These are phyloP conservation scores for Dothideomycetes sp. DNA, from an alignment of 2,329 filamentous ascomycete species.

Conservation along the genomic window DNA sequence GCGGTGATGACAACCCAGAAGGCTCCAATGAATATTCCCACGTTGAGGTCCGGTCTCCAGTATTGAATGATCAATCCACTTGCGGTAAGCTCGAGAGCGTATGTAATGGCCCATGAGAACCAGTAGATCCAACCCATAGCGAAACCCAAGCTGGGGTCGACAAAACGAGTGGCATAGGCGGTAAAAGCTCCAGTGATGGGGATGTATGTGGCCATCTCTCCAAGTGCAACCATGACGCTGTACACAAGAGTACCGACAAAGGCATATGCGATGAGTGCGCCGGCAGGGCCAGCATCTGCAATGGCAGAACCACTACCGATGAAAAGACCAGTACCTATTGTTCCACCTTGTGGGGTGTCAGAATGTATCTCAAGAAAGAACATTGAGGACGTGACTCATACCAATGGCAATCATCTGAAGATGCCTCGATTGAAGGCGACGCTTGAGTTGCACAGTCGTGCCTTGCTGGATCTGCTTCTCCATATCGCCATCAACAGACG, in stretches of 20 bases:
- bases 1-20: slow-evolving; percentile 28
- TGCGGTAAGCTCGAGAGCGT: slow-evolving; percentile 27
- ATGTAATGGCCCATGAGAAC: slow-evolving; percentile 32
- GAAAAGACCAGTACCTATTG: slow-evolving; percentile 27
- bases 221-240: slow-evolving; percentile 36
- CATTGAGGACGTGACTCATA: neutral
- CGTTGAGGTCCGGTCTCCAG: slow-evolving; percentile 29
- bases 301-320: slow-evolving; percentile 28
- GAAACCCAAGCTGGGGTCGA: slow-evolving; percentile 35
- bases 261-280: slow-evolving; percentile 32
- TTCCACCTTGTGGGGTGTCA: slow-evolving; percentile 12
- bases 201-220: slow-evolving; percentile 52
- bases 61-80: slow-evolving; percentile 28
- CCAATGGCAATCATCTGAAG: slow-evolving; percentile 28
- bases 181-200: slow-evolving; percentile 45
- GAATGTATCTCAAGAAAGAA: neutral
- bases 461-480: slow-evolving; percentile 9
- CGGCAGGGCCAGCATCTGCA: slow-evolving; percentile 28
- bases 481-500: slow-evolving; percentile 3
- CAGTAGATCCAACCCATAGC: slow-evolving; percentile 37
- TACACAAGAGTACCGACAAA: slow-evolving; percentile 36
- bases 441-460: slow-evolving; percentile 22
- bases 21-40: slow-evolving; percentile 25
- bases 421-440: slow-evolving; percentile 23
- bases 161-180: slow-evolving; percentile 35